Conservation (phyloP, 306 rosid genomes). For the Vigna reflexopilosa region DNA sequence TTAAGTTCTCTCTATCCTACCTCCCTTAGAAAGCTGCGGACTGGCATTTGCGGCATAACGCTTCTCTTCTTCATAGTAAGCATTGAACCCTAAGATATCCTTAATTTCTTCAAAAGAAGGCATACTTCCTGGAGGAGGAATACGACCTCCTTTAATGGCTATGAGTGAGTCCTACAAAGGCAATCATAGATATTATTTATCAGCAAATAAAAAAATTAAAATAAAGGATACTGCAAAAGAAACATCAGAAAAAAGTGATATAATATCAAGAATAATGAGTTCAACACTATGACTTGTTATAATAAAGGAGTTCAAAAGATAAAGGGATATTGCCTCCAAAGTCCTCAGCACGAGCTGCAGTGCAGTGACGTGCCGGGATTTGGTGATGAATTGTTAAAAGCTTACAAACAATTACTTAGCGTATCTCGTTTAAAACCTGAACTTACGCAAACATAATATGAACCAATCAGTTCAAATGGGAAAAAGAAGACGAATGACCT, state of each 20-base stretch:
- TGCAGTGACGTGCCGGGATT: neutral
- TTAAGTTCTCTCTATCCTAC: constrained; percentile 52
- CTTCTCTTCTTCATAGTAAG: constrained; percentile 93
- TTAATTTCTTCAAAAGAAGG: constrained; percentile 89
- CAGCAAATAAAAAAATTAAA: constrained; percentile 4
- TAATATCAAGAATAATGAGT: constrained; percentile 6
- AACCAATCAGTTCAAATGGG: neutral
- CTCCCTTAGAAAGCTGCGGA: constrained; percentile 62
- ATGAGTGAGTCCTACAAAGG: constrained; percentile 74
- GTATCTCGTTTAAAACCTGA: neutral
- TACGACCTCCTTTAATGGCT: constrained; percentile 89
- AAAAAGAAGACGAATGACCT: constrained; percentile 58
- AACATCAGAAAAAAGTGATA: constrained; percentile 8
- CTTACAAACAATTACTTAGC: neutral
- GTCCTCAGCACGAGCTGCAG: neutral
- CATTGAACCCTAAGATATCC: constrained; percentile 88
- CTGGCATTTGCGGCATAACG: constrained; percentile 62
- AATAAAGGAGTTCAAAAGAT: constrained; percentile 3
- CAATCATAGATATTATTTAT: constrained; percentile 32
- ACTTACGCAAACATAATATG: neutral
- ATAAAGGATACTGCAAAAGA: constrained; percentile 3
- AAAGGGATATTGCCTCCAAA: neutral
- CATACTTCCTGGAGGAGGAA: constrained; percentile 97
- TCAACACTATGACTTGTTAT: neutral
- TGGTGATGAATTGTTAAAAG: neutral